These are phyloP conservation scores for Chlorophyllum brunneum DNA, from an alignment of 768 basidiomycete genomes.

Conservation along the genomic window DNA sequence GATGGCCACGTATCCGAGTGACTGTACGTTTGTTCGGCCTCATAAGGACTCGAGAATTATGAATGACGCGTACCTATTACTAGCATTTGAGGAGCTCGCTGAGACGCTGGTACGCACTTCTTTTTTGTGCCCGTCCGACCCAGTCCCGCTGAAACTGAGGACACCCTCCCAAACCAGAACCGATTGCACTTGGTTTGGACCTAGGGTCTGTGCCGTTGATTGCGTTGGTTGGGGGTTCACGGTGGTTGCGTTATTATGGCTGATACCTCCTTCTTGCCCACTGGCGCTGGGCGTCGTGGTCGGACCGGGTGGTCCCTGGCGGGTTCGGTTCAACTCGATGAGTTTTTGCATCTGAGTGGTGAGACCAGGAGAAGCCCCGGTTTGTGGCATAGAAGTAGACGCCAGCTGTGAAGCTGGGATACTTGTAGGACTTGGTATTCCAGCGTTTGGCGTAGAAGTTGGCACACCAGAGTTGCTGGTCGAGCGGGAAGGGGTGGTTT, in stretches of 20 bases:
- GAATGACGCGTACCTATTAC: slow-evolving; percentile 29
- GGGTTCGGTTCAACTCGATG: slow-evolving; percentile 10
- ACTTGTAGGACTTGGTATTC: background rate
- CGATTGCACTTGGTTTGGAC: background rate
- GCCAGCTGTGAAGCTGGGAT: background rate
- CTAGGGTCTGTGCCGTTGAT: slow-evolving; percentile 6
- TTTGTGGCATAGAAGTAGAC: background rate
- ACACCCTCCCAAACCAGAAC: slow-evolving; percentile 42
- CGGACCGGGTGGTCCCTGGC: slow-evolving; percentile 13
- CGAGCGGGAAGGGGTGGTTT: background rate
- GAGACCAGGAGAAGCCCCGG: background rate
- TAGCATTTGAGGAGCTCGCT: slow-evolving; percentile 23
- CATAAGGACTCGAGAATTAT: background rate
- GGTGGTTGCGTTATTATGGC: background rate
- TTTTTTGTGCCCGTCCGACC: slow-evolving; percentile 30
- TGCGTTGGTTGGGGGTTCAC: background rate
- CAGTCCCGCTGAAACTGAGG: slow-evolving; percentile 41
- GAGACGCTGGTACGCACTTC: slow-evolving; percentile 41
- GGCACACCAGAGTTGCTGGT: background rate
- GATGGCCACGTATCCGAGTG: slow-evolving; percentile 52
- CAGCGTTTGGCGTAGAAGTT: background rate
- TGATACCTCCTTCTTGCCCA: background rate
- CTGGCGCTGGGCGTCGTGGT: slow-evolving; percentile 9
- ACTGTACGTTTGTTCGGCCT: slow-evolving; percentile 27
- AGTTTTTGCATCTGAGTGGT: slow-evolving; percentile 15